A percentile compares a stretch with the other conserved stretches of the same genome.
phyloP scores from a whole-genome alignment of 176 grass and related monocot species.

The Tillandsia leiboldiana region DNA sequence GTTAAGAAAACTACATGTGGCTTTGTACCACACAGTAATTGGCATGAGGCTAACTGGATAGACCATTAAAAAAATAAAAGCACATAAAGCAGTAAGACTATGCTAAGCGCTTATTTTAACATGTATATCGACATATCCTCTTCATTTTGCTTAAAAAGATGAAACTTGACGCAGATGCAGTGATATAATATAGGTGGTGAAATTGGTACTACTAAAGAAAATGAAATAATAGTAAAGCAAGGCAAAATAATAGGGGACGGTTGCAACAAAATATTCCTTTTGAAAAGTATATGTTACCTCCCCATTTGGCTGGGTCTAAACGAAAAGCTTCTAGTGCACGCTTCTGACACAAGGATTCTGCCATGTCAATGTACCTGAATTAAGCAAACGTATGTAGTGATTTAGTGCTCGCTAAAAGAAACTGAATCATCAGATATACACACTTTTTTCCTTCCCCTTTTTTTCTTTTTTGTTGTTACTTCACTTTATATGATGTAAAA shows the following conservation, averaged over 20 bases:
- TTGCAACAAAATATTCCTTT: neutral
- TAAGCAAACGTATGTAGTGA: constrained; percentile 4
- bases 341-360: constrained; percentile 84
- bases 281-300: constrained; percentile 41
- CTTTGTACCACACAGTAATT: no score
- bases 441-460: neutral
- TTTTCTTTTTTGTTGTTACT: neutral
- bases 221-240: neutral
- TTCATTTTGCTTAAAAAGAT: no score
- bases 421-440: neutral
- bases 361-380: constrained; percentile 93
- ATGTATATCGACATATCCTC: neutral
- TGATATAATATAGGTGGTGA: neutral
- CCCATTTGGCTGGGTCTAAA: constrained; percentile 93
- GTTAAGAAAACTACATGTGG: neutral
- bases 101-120: neutral
- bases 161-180: no score
- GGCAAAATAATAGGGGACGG: neutral
- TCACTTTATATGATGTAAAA: neutral
- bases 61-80: neutral
- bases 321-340: constrained; percentile 82
- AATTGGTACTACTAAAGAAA: neutral
- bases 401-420: neutral
- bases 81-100: neutral
- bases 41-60: neutral